A percentile compares a stretch with the other conserved stretches of the same genome.
phyloP scores from a whole-genome alignment of 140 eudicot genomes.

The Anethum foeniculum region DNA sequence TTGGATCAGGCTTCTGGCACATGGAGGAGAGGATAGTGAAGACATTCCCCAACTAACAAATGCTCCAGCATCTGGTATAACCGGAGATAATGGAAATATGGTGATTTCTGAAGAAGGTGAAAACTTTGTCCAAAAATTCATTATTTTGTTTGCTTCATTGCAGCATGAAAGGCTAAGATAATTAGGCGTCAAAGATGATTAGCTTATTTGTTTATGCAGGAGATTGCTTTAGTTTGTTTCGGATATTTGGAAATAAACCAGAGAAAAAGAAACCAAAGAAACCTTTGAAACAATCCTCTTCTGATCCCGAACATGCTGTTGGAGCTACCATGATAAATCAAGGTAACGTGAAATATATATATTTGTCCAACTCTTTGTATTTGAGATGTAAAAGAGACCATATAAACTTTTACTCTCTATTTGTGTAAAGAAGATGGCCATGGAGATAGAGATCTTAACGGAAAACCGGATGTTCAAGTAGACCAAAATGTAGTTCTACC shows the following conservation, averaged over 20 bases:
- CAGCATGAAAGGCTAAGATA: background rate
- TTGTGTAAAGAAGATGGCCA: background rate
- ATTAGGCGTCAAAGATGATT: background rate
- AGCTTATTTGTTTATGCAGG: constrained; percentile 19
- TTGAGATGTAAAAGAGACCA: background rate
- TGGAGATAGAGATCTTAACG: background rate
- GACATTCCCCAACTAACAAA: background rate
- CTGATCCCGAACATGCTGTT: background rate
- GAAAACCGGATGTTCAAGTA: background rate
- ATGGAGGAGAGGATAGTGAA: constrained; percentile 9
- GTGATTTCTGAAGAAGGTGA: constrained; percentile 27
- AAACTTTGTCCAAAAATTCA: background rate
- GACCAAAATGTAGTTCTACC: background rate
- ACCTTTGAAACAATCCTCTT: background rate
- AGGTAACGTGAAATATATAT: constrained; percentile 17
- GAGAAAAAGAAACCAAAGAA: background rate
- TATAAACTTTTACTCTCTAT: too few species aligned
- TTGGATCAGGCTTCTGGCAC: constrained; percentile 13
- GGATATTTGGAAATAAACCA: constrained; percentile 15
- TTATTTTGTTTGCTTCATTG: background rate
- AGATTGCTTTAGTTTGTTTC: constrained; percentile 29
- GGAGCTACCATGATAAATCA: background rate
- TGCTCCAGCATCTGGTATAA: background rate
- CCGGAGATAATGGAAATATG: constrained; percentile 1
- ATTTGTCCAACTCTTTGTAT: background rate